phyloP scores from a whole-genome alignment of 2,329 filamentous ascomycete species.

The Plenodomus biglobosus region DNA sequence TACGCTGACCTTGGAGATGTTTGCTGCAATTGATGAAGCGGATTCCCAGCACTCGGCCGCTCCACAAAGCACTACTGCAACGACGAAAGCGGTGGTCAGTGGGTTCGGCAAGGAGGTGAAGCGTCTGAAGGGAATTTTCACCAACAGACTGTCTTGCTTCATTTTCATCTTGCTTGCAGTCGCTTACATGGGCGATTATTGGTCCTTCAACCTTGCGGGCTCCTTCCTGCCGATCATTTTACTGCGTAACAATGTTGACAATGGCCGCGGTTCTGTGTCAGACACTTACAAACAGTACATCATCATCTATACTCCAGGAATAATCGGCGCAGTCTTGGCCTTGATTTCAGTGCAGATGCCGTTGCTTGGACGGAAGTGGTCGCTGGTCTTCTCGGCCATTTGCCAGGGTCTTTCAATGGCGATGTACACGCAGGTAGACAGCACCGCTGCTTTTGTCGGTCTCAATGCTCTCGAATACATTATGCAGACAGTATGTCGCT shows the following conservation, averaged over 20 bases:
- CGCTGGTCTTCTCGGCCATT: slow-evolving; percentile 30
- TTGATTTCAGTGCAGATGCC: slow-evolving; percentile 31
- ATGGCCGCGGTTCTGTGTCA: slow-evolving; percentile 22
- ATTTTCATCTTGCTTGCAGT: slow-evolving; percentile 31
- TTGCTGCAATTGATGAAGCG: slow-evolving; percentile 26
- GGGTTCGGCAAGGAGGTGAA: slow-evolving; percentile 24
- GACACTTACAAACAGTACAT: slow-evolving; percentile 35
- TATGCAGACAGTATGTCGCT: slow-evolving; percentile 32
- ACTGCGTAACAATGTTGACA: slow-evolving; percentile 32
- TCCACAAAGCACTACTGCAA: slow-evolving; percentile 13
- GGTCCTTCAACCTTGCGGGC: slow-evolving; percentile 36
- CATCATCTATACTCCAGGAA: slow-evolving; percentile 34
- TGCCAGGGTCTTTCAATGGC: slow-evolving; percentile 34
- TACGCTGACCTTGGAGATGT: slow-evolving; percentile 28
- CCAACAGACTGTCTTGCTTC: slow-evolving; percentile 27
- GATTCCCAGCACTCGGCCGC: slow-evolving; percentile 4
- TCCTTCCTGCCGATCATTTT: slow-evolving; percentile 32
- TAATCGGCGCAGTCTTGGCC: slow-evolving; percentile 28
- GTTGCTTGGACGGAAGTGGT: slow-evolving; percentile 33
- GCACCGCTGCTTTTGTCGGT: slow-evolving; percentile 30
- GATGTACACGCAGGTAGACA: slow-evolving; percentile 34
- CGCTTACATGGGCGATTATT: slow-evolving; percentile 38
- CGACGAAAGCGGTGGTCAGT: slow-evolving; percentile 25
- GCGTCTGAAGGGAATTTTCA: slow-evolving; percentile 33
- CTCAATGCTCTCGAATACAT: slow-evolving; percentile 36